Evolutionary conservation across 768 basidiomycete genomes (phyloP).

Genomic region (Pholiota conissans): DNA sequence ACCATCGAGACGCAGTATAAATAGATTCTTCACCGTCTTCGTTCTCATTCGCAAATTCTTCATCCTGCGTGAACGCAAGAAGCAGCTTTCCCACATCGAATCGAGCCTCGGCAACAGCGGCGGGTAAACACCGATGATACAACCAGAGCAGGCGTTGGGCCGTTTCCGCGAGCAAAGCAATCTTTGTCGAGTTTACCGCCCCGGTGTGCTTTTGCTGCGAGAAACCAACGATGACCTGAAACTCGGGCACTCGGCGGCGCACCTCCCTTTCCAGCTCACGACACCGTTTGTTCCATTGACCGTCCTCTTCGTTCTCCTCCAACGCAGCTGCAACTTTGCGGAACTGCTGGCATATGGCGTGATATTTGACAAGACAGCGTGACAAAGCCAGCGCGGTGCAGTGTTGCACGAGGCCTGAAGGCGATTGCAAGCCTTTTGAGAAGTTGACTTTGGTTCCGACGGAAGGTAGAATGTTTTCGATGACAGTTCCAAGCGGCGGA

Average conservation of each 20-base stretch:
- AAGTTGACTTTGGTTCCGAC: constrained; percentile 73
- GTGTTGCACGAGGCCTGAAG: constrained; percentile 80
- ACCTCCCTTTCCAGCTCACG: constrained; percentile 76
- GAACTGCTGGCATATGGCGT: constrained; percentile 50
- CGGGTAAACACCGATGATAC: constrained; percentile 78
- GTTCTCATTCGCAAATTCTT: constrained; percentile 6
- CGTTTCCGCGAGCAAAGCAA: constrained; percentile 72
- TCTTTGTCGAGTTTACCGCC: constrained; percentile 35
- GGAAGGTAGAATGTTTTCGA: constrained; percentile 81
- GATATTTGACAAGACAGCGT: constrained; percentile 75
- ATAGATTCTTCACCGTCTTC: constrained; percentile 23
- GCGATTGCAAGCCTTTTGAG: constrained; percentile 77
- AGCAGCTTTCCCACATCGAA: constrained; percentile 88
- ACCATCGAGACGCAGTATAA: constrained; percentile 22
- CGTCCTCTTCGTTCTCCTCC: constrained; percentile 60
- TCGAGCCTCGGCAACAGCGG: constrained; percentile 71
- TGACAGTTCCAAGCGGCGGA: constrained; percentile 66
- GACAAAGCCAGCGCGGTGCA: constrained; percentile 77
- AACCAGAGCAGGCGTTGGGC: constrained; percentile 82
- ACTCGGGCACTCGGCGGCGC: constrained; percentile 78
- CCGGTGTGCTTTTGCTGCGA: constrained; percentile 53
- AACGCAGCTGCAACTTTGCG: constrained; percentile 49
- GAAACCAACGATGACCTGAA: constrained; percentile 83
- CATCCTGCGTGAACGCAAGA: constrained; percentile 35
- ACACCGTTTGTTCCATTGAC: constrained; percentile 70